Conservation (phyloP, 306 rosid species). For the Purshia tridentata region DNA sequence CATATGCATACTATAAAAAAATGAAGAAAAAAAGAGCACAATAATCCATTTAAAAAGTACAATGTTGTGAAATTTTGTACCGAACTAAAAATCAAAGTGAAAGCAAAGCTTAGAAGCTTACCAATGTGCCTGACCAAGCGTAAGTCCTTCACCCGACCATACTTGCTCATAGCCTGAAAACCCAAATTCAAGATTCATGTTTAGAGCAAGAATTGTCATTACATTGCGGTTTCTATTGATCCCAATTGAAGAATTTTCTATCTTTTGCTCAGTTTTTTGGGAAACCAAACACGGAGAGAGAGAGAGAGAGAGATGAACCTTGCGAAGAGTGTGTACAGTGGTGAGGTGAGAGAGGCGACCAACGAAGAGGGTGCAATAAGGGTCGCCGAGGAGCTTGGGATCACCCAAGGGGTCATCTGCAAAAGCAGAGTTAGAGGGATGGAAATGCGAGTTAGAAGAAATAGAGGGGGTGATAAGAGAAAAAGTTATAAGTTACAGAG, state of each 20-base stretch:
- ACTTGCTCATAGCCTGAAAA: constrained; percentile 77
- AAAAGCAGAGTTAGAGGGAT: constrained; percentile 7
- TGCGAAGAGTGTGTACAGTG: constrained; percentile 55
- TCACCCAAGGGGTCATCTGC: constrained; percentile 85
- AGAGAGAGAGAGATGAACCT: constrained; percentile 29
- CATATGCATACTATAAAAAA: not conserved
- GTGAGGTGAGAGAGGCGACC: constrained; percentile 74
- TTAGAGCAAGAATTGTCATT: not conserved
- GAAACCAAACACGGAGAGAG: not conserved
- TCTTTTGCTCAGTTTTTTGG: not conserved
- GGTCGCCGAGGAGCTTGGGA: constrained; percentile 60
- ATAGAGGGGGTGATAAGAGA: not conserved
- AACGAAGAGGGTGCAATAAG: constrained; percentile 71
- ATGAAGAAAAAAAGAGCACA: not conserved
- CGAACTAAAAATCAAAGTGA: too few relatives aligned
- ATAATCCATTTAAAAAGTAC: not conserved
- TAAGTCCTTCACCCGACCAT: constrained; percentile 73
- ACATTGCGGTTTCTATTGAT: not conserved
- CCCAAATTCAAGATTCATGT: constrained; percentile 23
- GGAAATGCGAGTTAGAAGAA: not conserved
- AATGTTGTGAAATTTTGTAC: too few relatives aligned
- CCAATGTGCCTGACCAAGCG: constrained; percentile 92
- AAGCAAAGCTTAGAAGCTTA: constrained; percentile 13
- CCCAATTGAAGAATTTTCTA: not conserved
- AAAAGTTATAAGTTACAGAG: constrained; percentile 45